Evolutionary conservation across 495 filamentous ascomycete species (phyloP).

Genomic region (Patellaria atrata): DNA sequence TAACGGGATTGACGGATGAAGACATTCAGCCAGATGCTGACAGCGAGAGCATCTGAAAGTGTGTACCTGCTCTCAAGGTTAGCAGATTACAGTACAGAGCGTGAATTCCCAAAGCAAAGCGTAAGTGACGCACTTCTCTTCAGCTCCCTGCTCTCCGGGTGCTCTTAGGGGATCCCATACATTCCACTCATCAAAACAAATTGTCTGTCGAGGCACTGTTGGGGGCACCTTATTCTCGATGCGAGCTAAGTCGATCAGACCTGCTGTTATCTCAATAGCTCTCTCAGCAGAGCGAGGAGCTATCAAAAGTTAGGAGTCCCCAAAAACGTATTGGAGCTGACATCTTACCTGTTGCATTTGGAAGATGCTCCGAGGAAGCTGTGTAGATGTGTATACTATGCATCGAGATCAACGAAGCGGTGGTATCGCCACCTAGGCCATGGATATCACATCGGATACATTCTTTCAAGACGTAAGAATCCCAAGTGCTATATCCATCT

Average conservation of each 20-base stretch:
- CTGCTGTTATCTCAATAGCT: slow-evolving; percentile 53
- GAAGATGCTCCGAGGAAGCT: slow-evolving; percentile 32
- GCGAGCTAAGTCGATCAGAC: slow-evolving; percentile 57
- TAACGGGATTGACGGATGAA: slow-evolving; percentile 61
- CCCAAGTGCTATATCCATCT: slow-evolving; percentile 53
- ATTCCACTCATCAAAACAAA: slow-evolving; percentile 83
- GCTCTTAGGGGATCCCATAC: slow-evolving; percentile 67
- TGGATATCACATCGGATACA: slow-evolving; percentile 41
- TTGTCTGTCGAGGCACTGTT: slow-evolving; percentile 42
- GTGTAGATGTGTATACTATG: slow-evolving; percentile 60
- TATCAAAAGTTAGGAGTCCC: slow-evolving; percentile 21
- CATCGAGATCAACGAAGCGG: slow-evolving; percentile 45
- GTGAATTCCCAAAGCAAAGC: no score
- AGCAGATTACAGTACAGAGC: no score
- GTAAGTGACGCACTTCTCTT: slow-evolving; percentile 17
- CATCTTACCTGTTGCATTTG: slow-evolving; percentile 15
- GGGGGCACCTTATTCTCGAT: slow-evolving; percentile 50
- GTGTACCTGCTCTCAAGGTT: slow-evolving; percentile 58
- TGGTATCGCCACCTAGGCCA: slow-evolving; percentile 22
- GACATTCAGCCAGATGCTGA: slow-evolving; percentile 60
- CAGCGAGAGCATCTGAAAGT: slow-evolving; percentile 60
- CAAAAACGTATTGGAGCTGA: background rate
- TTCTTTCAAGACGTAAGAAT: slow-evolving; percentile 53
- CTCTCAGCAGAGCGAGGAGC: slow-evolving; percentile 58
- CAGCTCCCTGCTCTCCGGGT: slow-evolving; percentile 31